A percentile compares a stretch with the other conserved stretches of the same genome.
Evolutionary conservation across 2,329 filamentous ascomycete genomes (phyloP).

Genomic region (Zalaria sp.): DNA sequence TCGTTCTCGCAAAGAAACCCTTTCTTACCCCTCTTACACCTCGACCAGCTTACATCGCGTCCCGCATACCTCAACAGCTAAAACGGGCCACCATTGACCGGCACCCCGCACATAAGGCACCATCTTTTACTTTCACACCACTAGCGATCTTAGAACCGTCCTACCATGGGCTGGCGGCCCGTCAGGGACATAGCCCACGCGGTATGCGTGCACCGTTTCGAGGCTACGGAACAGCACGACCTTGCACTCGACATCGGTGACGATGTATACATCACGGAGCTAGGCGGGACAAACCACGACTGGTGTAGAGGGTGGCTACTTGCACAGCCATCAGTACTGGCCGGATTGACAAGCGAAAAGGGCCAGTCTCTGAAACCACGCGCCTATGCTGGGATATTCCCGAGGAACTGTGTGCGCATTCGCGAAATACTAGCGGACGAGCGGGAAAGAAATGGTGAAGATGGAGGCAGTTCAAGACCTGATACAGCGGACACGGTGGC

Average conservation of each 20-base stretch:
- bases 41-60: no score
- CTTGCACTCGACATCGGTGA: constrained; percentile 94
- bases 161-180: constrained; percentile 82
- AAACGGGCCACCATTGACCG: no score
- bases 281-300: constrained; percentile 68
- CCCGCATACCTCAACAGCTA: no score
- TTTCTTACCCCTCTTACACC: no score
- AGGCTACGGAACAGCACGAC: constrained; percentile 73
- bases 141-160: background rate
- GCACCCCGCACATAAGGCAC: no score
- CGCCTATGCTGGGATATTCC: constrained; percentile 98
- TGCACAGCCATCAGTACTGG: constrained; percentile 81
- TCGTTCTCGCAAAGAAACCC: no score
- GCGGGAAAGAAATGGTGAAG: constrained; percentile 3
- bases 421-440: constrained; percentile 76
- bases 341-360: constrained; percentile 78
- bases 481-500: background rate
- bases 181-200: constrained; percentile 95
- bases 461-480: constrained; percentile 3
- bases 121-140: no score
- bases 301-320: constrained; percentile 96
- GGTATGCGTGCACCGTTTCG: constrained; percentile 88
- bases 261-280: constrained; percentile 97
- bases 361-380: constrained; percentile 89
- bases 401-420: constrained; percentile 85